A percentile compares a stretch with the other conserved stretches of the same genome.
Evolutionary conservation across 1,139 yeast genomes (phyloP).

Genomic region (Hanseniaspora uvarum): DNA sequence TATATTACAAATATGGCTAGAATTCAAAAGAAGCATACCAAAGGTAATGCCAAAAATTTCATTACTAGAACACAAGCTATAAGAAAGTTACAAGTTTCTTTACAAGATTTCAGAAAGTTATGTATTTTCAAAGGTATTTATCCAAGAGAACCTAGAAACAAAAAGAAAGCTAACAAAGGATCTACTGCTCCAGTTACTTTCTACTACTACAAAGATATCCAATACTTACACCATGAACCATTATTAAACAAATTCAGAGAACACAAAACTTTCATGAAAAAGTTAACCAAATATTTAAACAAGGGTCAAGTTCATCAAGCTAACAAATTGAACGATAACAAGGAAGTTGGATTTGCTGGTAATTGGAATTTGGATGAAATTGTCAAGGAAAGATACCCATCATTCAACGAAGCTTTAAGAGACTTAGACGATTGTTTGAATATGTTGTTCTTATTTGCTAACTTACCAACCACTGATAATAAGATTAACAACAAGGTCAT

Average conservation of each 20-base stretch:
- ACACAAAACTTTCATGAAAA: constrained; percentile 87
- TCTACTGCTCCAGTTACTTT: constrained; percentile 93
- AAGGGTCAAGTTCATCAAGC: constrained; percentile 88
- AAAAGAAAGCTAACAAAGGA: constrained; percentile 95
- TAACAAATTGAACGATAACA: constrained; percentile 64
- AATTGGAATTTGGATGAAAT: constrained; percentile 79
- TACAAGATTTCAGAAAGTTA: constrained; percentile 95
- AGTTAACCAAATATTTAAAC: constrained; percentile 80
- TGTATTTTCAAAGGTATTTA: constrained; percentile 94
- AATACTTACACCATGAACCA: constrained; percentile 91
- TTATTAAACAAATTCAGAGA: constrained; percentile 85
- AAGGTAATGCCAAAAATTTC: constrained; percentile 88
- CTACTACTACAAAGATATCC: constrained; percentile 87
- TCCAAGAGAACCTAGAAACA: constrained; percentile 94
- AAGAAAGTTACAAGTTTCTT: constrained; percentile 78
- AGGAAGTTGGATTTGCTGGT: constrained; percentile 39
- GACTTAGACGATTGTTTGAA: constrained; percentile 92
- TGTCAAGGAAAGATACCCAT: constrained; percentile 90
- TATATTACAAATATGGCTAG: constrained; percentile 23
- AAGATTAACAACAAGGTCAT: constrained; percentile 69
- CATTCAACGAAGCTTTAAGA: constrained; percentile 81
- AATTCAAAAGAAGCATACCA: constrained; percentile 70
- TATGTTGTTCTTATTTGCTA: constrained; percentile 87
- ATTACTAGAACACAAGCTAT: constrained; percentile 94
- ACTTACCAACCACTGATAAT: constrained; percentile 80